Conservation (phyloP, 768 basidiomycete genomes). For the Leucocoprinus birnbaumii region DNA sequence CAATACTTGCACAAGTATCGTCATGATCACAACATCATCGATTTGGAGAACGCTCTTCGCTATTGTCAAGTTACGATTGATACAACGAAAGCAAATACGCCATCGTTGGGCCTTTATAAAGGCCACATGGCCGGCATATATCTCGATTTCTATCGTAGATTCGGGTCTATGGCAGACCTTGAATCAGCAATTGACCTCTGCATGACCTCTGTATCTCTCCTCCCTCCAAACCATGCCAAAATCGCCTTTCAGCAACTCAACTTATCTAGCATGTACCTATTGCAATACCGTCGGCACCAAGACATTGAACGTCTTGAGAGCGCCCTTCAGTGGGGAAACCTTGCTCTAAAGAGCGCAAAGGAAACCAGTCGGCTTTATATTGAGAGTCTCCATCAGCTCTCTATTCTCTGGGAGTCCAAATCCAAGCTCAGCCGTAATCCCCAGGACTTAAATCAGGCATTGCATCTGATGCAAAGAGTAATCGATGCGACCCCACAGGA, state of each 20-base stretch:
- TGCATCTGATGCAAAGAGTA: background rate
- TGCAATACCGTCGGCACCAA: background rate
- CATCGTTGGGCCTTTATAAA: background rate
- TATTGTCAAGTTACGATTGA: background rate
- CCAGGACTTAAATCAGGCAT: background rate
- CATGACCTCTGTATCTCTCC: background rate
- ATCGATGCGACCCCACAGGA: background rate
- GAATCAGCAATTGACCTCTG: background rate
- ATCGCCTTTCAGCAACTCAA: background rate
- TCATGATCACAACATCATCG: background rate
- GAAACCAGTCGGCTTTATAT: background rate
- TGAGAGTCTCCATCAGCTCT: background rate
- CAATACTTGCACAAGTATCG: background rate
- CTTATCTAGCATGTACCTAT: background rate
- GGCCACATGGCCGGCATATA: background rate
- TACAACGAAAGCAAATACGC: background rate
- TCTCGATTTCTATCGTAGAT: background rate
- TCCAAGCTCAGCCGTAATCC: background rate
- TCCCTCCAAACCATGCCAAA: background rate
- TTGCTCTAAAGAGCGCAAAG: background rate
- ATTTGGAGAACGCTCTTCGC: background rate
- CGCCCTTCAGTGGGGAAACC: background rate
- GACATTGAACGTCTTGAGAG: background rate
- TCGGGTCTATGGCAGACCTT: background rate
- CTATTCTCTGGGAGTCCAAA: background rate